Evolutionary conservation across 2,329 filamentous ascomycete species (phyloP).

Genomic region (Alternaria sp.): DNA sequence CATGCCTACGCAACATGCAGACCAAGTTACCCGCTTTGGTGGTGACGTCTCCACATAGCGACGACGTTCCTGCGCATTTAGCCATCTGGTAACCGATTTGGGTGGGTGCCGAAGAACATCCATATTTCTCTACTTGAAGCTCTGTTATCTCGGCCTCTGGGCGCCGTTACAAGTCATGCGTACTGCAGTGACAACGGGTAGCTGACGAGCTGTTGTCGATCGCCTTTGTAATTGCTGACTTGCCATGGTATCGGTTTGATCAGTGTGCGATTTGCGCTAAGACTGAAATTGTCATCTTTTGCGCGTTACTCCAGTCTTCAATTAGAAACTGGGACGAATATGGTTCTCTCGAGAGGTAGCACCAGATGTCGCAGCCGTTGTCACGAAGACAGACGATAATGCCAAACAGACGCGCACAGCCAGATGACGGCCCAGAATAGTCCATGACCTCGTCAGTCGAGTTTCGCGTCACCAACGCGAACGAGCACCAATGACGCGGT

Average conservation of each 20-base stretch:
- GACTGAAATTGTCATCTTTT: background rate
- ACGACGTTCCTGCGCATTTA: background rate
- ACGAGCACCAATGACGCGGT: background rate
- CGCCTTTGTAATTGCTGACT: background rate
- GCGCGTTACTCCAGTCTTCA: background rate
- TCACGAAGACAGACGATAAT: background rate
- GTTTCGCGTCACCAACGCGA: background rate
- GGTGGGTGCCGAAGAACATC: background rate
- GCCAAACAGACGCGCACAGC: background rate
- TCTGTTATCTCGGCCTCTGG: background rate
- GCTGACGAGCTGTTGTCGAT: background rate
- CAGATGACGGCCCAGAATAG: background rate
- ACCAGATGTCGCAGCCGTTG: background rate
- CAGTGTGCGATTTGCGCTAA: background rate
- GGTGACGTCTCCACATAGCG: background rate
- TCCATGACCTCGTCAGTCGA: background rate
- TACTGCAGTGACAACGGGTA: background rate
- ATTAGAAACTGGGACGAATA: background rate
- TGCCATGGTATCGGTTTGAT: background rate
- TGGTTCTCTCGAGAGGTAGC: background rate
- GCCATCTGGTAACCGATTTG: background rate
- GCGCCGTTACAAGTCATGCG: background rate
- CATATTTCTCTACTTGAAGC: background rate
- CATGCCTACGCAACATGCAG: slow-evolving; percentile 2
- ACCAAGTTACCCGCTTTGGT: background rate